Base-by-base conservation (phyloP, 1,284 basidiomycete species). In the Microbotryum lychnidis-dioicae region DNA sequence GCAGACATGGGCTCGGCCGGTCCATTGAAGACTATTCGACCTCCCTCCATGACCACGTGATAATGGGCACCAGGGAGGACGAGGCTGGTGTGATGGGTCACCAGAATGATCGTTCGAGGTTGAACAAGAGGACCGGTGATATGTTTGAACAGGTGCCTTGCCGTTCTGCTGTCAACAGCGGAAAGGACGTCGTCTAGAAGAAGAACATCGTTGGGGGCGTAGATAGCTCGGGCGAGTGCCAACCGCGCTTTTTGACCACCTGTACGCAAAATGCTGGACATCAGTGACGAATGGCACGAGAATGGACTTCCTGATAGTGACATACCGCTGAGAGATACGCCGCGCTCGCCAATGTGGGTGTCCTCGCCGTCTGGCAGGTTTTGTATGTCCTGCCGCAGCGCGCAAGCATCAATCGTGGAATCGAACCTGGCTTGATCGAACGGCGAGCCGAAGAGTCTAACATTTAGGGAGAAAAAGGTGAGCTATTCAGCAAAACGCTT, bases 171-270 rank as follows among this genome's bases (percentile, higher is more conserved):
- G 74, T 94, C 91, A 9, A 94, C 88, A 1, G 90, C 89, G 0
- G 87, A 86, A 16, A 94, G 78, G 57, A 93, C 89, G 71, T 98
- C 94, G 71, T 98, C 94, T 46, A 97, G 79, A 48, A 97, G 79
- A 0, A 97, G 16, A 10, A 7, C n/a, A 2, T 42, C 85, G 7
- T 92, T 91, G n/a, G 89, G 81, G 59, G 91, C 93, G 76, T 97
- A 98, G 37, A 97, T 83, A 2, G 94, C 93, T 61, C 94, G 85
- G 31, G 93, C 93, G 12, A 94, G 80, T 0, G 90, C 86, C 50
- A 90, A 88, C 2, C 72, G 64, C 6, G 70, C 72, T 49, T 69
- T 70, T n/a, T 73, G 72, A 0, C 72, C 72, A 4, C 72, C 71
- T 51, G 61, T 44, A 20, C 37, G 12, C 37, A 56, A 25, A 18